These are phyloP conservation scores for Fonsecaea monophora DNA, from an alignment of 2,329 filamentous ascomycete genomes.

Conservation along the genomic window DNA sequence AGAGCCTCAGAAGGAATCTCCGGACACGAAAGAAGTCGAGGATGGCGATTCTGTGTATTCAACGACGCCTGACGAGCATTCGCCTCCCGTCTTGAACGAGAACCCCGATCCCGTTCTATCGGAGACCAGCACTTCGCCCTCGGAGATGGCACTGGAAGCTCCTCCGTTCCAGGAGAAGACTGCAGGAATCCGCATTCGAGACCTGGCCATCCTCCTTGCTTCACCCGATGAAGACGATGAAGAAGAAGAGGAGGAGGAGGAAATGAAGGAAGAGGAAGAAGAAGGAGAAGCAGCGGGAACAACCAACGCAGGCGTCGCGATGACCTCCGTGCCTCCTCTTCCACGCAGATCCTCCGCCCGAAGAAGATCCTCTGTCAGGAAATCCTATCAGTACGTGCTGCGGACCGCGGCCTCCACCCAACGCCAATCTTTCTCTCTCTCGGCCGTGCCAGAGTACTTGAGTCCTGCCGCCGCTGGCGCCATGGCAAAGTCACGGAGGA, in stretches of 20 bases:
- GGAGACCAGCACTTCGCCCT: neutral
- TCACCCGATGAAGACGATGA: neutral
- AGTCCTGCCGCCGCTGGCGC: neutral
- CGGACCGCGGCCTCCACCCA: neutral
- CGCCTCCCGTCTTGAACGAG: neutral
- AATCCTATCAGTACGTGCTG: neutral
- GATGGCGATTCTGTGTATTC: neutral
- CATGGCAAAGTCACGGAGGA: neutral
- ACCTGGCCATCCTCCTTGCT: neutral
- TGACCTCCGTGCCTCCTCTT: neutral
- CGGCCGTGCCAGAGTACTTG: neutral
- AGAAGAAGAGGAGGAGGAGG: neutral
- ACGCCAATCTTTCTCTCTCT: neutral
- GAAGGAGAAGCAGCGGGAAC: neutral
- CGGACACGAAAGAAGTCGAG: neutral
- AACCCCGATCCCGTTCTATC: neutral
- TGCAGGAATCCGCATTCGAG: neutral
- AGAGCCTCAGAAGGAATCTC: neutral
- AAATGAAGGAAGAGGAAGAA: too few species aligned
- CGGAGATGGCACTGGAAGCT: neutral
- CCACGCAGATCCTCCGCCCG: conserved; percentile 12
- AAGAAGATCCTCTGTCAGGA: too few species aligned
- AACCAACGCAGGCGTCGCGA: neutral
- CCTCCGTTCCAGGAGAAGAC: neutral
- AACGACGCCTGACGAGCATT: neutral